Evolutionary conservation across 345 rosid genomes (phyloP), one percentile per base, ranked within the genome.

Genomic region (Melaleuca quinquenervia): DNA sequence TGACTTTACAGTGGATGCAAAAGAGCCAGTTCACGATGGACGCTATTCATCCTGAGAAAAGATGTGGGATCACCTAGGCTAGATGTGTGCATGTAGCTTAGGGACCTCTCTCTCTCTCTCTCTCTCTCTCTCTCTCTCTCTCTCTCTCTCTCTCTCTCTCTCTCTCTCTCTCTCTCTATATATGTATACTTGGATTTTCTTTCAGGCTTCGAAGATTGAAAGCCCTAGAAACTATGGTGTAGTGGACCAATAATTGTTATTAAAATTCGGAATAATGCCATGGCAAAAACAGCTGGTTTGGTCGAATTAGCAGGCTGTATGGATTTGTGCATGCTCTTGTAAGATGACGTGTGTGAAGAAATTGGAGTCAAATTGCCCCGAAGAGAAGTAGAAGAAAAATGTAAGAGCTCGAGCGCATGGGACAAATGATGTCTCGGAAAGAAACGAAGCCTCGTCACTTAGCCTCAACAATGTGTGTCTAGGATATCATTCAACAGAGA

Each of bases 401-500:
- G 62, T 10, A 26, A 26, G 29, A 10, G 62, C 62, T 56, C 3
- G 8, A 64, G 76, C 22, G 8, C 11, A 29, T 9, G 10, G 76
- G 15, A 64, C 7, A 3, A 8, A 64, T 52, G 6, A 7, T 9
- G 22, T 54, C 20, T 14, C 36, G 27, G 15, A 84, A 15, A 36
- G n/a, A n/a, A 55, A 7, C 14, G 36, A 44, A 13, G 50, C 29
- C 16, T 24, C 82, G 64, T 56, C 52, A 22, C 82, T 50, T 84
- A 76, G 82, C 84, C 54, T 76, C 84, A 87, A 84, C 24, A 84
- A 14, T 16, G 86, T 16, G 86, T 26, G 48, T 84, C 52, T 18
- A 84, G 88, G 41, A 56, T 84, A 74, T 58, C 56, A 41, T 87
- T 84, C 78, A 84, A 60, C 58, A 87, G 14, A 49, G 85, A 22